phyloP scores from a whole-genome alignment of 2,329 filamentous ascomycete species.

The Parastagonospora nodorum region DNA sequence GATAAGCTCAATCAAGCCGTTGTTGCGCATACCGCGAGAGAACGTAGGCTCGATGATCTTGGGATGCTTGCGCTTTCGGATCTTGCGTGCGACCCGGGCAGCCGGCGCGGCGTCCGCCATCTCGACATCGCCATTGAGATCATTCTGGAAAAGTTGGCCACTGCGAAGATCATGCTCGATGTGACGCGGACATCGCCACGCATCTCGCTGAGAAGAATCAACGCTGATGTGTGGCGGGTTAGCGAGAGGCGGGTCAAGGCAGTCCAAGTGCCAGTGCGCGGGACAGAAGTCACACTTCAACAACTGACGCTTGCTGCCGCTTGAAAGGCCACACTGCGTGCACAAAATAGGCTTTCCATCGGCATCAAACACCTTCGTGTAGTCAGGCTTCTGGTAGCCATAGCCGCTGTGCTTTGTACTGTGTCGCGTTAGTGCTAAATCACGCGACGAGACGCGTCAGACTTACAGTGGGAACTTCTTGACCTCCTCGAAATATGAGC shows the following conservation, averaged over 20 bases:
- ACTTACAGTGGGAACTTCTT: conserved; percentile 64
- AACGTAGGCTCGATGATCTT: conserved; percentile 55
- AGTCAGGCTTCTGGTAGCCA: conserved; percentile 47
- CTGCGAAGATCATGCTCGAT: conserved; percentile 71
- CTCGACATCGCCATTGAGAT: conserved; percentile 37
- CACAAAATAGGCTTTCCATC: conserved; percentile 81
- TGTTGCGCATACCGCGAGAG: conserved; percentile 64
- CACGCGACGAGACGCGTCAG: conserved; percentile 31
- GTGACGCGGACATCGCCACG: conserved; percentile 90
- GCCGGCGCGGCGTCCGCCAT: conserved; percentile 34
- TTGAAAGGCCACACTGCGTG: conserved; percentile 71
- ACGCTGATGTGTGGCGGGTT: conserved; percentile 67
- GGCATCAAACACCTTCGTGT: conserved; percentile 68
- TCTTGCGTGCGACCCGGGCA: conserved; percentile 44
- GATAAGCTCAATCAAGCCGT: conserved; percentile 53
- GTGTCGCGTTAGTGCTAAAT: conserved; percentile 32
- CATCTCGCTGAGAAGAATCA: conserved; percentile 63
- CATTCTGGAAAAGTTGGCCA: conserved; percentile 38
- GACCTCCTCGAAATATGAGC: conserved; percentile 77
- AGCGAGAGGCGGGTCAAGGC: conserved; percentile 81
- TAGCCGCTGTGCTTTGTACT: conserved; percentile 48
- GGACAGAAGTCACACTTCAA: conserved; percentile 85
- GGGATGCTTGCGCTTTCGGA: conserved; percentile 57
- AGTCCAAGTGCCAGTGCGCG: conserved; percentile 89
- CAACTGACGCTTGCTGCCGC: conserved; percentile 70